Evolutionary conservation across 2,329 filamentous ascomycete genomes (phyloP).

Genomic region (Ceratocystis cubensis): DNA sequence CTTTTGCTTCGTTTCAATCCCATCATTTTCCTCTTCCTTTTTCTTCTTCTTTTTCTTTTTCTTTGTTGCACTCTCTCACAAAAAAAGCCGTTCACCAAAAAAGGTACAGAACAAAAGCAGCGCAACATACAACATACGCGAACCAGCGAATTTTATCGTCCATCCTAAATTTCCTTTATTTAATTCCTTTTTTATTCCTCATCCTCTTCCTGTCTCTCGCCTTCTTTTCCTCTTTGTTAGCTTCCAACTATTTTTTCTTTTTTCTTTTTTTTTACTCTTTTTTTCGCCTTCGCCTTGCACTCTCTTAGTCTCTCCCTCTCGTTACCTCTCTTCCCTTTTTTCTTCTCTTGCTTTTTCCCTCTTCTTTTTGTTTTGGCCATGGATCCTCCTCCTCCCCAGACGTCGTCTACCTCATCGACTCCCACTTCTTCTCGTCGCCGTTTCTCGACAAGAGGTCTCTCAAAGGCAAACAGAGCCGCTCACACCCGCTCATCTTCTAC

Average conservation of each 20-base stretch:
- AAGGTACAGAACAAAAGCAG: conserved; percentile 3
- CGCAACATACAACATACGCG: conserved; percentile 2
- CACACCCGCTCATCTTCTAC: conserved; percentile 20
- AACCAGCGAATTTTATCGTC: conserved; percentile 12
- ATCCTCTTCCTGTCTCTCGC: conserved; percentile 1
- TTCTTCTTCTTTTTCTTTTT: neutral
- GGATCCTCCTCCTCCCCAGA: conserved; percentile 16
- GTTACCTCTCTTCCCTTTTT: conserved; percentile 5
- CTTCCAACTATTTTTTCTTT: neutral
- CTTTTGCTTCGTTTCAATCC: neutral
- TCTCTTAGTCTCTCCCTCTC: conserved; percentile 9
- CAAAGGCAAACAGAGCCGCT: conserved; percentile 26
- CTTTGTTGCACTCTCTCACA: conserved; percentile 2
- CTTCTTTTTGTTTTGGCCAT: conserved; percentile 14
- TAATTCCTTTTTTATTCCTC: conserved; percentile 10
- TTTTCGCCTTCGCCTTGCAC: conserved; percentile 8
- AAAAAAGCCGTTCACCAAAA: neutral
- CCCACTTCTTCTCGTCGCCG: conserved; percentile 44
- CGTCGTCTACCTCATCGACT: conserved; percentile 31
- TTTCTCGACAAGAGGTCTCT: conserved; percentile 43
- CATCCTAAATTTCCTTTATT: neutral
- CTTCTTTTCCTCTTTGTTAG: conserved; percentile 9
- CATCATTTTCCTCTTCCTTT: conserved; percentile 2
- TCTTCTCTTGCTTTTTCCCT: neutral
- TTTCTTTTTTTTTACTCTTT: neutral